Evolutionary conservation across 495 filamentous ascomycete species (phyloP).

Genomic region (Aspergillus campestris): DNA sequence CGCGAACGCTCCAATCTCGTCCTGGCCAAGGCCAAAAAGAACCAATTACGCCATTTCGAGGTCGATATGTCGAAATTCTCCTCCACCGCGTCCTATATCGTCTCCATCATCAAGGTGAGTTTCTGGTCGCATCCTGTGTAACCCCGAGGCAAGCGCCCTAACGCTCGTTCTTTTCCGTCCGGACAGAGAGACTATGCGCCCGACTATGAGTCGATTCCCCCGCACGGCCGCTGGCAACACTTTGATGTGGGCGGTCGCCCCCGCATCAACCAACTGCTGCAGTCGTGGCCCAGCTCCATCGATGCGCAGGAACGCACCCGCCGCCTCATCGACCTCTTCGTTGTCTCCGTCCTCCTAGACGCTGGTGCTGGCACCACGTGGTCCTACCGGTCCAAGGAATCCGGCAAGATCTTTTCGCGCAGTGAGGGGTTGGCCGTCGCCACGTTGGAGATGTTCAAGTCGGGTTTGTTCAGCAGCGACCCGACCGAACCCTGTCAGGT

Average conservation of each 20-base stretch:
- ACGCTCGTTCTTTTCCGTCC: conserved; percentile 2
- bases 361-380: conserved; percentile 58
- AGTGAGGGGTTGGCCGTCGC: conserved; percentile 93
- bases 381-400: conserved; percentile 86
- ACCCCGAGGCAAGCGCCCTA: not conserved
- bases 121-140: no score
- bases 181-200: conserved; percentile 77
- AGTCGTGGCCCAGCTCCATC: conserved; percentile 52
- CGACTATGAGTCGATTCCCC: conserved; percentile 73
- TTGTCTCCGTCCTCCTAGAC: conserved; percentile 61
- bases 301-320: conserved; percentile 56
- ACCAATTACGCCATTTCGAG: conserved; percentile 80
- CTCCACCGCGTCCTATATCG: conserved; percentile 85
- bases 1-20: conserved; percentile 69
- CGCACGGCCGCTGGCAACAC: conserved; percentile 65
- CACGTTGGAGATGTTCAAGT: conserved; percentile 95
- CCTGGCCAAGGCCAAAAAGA: conserved; percentile 65
- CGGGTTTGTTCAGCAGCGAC: conserved; percentile 84
- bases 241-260: conserved; percentile 61
- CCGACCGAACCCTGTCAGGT: conserved; percentile 76
- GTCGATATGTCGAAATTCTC: conserved; percentile 84
- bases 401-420: conserved; percentile 71
- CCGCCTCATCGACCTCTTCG: conserved; percentile 57
- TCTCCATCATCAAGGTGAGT: conserved; percentile 89
- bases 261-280: conserved; percentile 57